A percentile compares a stretch with the other conserved stretches of the same genome.
phyloP scores from a whole-genome alignment of 2,329 filamentous ascomycete species.

The Aspergillus persii region DNA sequence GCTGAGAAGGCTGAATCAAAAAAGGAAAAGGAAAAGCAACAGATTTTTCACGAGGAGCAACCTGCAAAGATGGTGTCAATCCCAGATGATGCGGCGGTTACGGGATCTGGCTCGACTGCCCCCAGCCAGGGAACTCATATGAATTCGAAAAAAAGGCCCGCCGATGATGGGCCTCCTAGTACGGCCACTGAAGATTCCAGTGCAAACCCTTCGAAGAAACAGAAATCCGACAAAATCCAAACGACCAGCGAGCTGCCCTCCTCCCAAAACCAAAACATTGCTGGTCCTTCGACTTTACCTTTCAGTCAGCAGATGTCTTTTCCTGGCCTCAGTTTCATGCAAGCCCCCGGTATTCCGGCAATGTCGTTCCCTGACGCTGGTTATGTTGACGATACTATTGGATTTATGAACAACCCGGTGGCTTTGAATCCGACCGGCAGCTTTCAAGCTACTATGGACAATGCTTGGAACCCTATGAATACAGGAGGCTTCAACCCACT shows the following conservation, averaged over 20 bases:
- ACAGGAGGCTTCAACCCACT: slow-evolving; percentile 39
- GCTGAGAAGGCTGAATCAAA: slow-evolving; percentile 50
- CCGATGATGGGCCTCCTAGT: slow-evolving; percentile 63
- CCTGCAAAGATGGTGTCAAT: slow-evolving; percentile 18
- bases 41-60: slow-evolving; percentile 25
- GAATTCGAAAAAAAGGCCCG: slow-evolving; percentile 73
- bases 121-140: slow-evolving; percentile 32
- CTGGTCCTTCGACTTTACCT: slow-evolving; percentile 19
- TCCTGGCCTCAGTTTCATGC: slow-evolving; percentile 32
- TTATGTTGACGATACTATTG: slow-evolving; percentile 31
- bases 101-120: slow-evolving; percentile 25
- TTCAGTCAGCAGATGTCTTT: slow-evolving; percentile 39
- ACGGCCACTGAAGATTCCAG: slow-evolving; percentile 50
- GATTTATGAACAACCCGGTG: slow-evolving; percentile 44
- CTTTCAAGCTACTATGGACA: slow-evolving; percentile 35
- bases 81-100: slow-evolving; percentile 9
- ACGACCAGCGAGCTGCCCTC: slow-evolving; percentile 5
- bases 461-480: slow-evolving; percentile 46
- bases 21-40: slow-evolving; percentile 42
- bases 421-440: slow-evolving; percentile 29
- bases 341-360: slow-evolving; percentile 27
- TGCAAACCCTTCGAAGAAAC: slow-evolving; percentile 39
- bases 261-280: slow-evolving; percentile 17
- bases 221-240: slow-evolving; percentile 41
- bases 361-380: slow-evolving; percentile 36